Evolutionary conservation across 345 rosid genomes (phyloP), one percentile per base, ranked within the genome.

Genomic region (Arabis alpina): DNA sequence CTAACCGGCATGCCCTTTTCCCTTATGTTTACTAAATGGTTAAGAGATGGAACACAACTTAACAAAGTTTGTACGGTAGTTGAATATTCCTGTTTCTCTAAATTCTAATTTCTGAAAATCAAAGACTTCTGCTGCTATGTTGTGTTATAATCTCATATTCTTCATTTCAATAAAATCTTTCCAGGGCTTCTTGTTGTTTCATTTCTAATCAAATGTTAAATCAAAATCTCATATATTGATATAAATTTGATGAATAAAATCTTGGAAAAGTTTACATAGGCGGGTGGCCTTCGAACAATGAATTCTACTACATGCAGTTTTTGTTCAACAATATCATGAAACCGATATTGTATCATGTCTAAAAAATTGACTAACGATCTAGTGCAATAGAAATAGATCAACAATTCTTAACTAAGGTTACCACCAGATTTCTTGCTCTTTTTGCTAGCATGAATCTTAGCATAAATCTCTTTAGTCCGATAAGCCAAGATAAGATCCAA

Each of bases 401-500:
- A 27, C 24, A 72, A 12, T 54, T 48, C 6, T 65, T 61, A 74
- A 60, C 78, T 67, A 44, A 60, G 62, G 74, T 39, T 44, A 37
- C 66, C 54, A 53, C 55, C 27, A 13, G 64, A 52, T 72, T 79
- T 80, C 76, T 82, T 84, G 14, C 77, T 52, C 57, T 81, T 87
- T 80, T 86, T 79, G 75, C 80, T 82, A 30, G 72, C 50, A 44
- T 76, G 78, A 27, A 93, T 87, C 83, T 76, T 85, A 59, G 62
- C 66, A 32, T 93, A 93, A 7, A 93, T 34, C 28, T 60, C 76
- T 78, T 80, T 91, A 13, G 96, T 91, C 73, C 89, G 77, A 10
- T 81, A 62, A 4, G 91, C 79, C 74, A 93, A 78, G 3, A 82
- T 1, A 47, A 87, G 68, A 69, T 93, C 98, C 69, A 93, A 72